These are phyloP conservation scores for Kurtzmaniella natalensis DNA, from an alignment of 1,139 yeast genomes.

Conservation along the genomic window DNA sequence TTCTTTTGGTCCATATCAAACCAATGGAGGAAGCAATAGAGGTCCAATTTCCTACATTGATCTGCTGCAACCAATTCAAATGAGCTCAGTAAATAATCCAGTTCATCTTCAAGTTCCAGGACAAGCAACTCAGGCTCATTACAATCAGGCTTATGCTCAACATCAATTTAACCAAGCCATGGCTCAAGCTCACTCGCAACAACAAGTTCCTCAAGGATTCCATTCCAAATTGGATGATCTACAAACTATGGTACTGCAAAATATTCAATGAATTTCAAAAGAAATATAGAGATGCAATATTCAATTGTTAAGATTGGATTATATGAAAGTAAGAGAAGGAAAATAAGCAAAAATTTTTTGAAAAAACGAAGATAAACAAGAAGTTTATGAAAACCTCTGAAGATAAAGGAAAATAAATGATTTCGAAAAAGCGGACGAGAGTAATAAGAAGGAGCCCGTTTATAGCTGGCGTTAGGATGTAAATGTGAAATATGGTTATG, in stretches of 20 bases:
- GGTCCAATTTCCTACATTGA: not conserved
- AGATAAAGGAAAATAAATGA: too few species aligned
- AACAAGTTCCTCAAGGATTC: constrained; percentile 1
- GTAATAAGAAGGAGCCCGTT: too few species aligned
- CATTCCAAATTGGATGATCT: constrained; percentile 9
- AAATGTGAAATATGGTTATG: too few species aligned
- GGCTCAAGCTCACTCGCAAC: constrained; percentile 10
- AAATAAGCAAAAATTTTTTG: too few species aligned
- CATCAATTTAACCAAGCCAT: constrained; percentile 8
- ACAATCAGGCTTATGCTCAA: constrained; percentile 8
- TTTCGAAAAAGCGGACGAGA: too few species aligned
- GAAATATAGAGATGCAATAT: too few species aligned
- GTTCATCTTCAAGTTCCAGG: constrained; percentile 2
- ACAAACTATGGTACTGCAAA: constrained; percentile 14
- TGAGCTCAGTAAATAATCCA: constrained; percentile 1
- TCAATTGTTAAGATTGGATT: too few species aligned
- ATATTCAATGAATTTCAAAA: constrained; percentile 6
- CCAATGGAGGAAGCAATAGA: constrained; percentile 1
- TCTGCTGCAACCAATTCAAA: not conserved
- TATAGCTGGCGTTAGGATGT: too few species aligned
- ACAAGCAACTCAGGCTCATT: constrained; percentile 8
- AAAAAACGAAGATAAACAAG: too few species aligned
- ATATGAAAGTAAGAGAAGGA: too few species aligned
- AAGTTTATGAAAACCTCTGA: too few species aligned
- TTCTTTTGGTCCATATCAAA: constrained; percentile 1